Evolutionary conservation across 148 eudicot genomes (phyloP), one percentile per base, ranked within the genome.

Genomic region (Rhododendron kiyosumense): DNA sequence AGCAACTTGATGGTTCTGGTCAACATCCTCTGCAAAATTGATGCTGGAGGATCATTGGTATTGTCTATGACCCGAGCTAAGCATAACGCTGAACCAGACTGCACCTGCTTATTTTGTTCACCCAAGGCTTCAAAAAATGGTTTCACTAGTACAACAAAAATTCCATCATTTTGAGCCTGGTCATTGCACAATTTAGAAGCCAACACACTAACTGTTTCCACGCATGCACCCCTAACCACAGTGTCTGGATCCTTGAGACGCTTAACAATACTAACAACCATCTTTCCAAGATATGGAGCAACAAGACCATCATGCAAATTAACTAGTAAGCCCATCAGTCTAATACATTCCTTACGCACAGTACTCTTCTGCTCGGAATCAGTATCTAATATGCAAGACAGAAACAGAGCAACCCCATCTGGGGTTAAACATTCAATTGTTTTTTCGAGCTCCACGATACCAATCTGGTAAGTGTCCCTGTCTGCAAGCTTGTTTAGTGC

Each of bases 111-210:
- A 90, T 94, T 96, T 88, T 96, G 96, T 88, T 96, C 98, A 84
- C 98, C 96, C 82, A 96, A 86, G 5, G 95, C 93, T 88, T 96
- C 98, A 89, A 96, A 94, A 87, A 94, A 93, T 82, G 98, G 98
- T 90, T 89, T 93, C 84, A 94, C 98, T 24, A 94, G 81, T 84
- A 88, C 82, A 73, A 92, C 86, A 88, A 96, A 94, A 73, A 84
- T 81, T 32, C 92, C 93, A 49, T 91, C 92, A 78, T 61, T 79
- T 48, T 89, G 91, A 83, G 77, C 86, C 81, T 83, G 85, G 85
- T 81, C 41, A 83, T 86, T 91, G 32, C 92, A 88, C 85, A 93
- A 87, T 67, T 92, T 95, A 49, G 90, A 87, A 77, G 98, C 98
- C 89, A 94, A 88, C 83, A 93, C 87, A 38, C 96, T 94, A 78